These are phyloP conservation scores for Hyphopichia pseudoburtonii DNA, from an alignment of 1,139 yeast genomes.

Conservation along the genomic window DNA sequence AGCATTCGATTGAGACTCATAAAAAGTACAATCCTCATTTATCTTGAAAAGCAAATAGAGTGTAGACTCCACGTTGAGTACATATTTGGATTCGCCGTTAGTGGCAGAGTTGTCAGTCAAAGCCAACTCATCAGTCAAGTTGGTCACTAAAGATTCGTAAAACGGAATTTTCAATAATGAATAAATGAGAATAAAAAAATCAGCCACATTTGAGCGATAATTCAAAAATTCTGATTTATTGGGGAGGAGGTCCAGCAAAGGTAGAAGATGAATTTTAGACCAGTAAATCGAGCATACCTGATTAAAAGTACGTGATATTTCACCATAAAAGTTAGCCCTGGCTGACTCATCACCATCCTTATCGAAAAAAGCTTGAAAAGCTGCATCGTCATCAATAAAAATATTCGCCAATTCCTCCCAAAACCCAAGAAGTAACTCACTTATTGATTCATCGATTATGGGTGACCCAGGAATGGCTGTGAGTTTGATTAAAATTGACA, in stretches of 20 bases:
- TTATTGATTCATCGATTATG: conserved; percentile 63
- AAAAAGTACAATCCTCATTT: conserved; percentile 49
- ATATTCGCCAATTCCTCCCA: conserved; percentile 79
- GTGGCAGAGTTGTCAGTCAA: neutral
- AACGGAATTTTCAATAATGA: conserved; percentile 60
- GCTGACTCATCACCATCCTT: conserved; percentile 16
- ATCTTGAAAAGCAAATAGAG: conserved; percentile 60
- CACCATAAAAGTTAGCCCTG: conserved; percentile 27
- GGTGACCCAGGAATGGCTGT: conserved; percentile 65
- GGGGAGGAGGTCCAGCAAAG: conserved; percentile 11
- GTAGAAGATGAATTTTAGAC: conserved; percentile 52
- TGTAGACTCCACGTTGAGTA: conserved; percentile 62
- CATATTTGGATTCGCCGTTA: conserved; percentile 1
- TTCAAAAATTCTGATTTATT: conserved; percentile 53
- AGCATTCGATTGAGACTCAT: conserved; percentile 30
- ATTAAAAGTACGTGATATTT: conserved; percentile 31
- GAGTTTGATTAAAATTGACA: conserved; percentile 53
- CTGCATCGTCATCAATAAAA: conserved; percentile 54
- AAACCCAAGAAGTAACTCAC: conserved; percentile 68
- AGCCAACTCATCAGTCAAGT: conserved; percentile 27
- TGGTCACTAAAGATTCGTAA: conserved; percentile 46
- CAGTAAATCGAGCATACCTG: conserved; percentile 59
- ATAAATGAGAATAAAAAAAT: conserved; percentile 69
- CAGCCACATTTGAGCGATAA: conserved; percentile 73
- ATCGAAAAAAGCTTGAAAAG: conserved; percentile 31